Base-by-base conservation (phyloP, 2,329 filamentous ascomycete genomes). In the Ceratocystis eucalypticola region DNA sequence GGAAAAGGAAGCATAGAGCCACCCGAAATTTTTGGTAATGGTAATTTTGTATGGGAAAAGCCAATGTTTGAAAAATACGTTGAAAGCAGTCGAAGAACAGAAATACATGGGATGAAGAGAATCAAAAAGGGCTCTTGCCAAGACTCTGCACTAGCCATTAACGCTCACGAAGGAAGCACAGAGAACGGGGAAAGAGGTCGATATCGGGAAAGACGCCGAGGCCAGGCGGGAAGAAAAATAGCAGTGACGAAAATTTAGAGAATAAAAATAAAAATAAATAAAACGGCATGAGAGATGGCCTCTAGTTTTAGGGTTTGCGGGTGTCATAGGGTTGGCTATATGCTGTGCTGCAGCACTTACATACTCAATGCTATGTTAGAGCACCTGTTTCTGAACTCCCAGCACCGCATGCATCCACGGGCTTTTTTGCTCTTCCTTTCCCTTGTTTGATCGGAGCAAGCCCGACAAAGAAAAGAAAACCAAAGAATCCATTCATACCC, bases 61-160 rank as follows among this genome's bases (percentile, higher is more conserved):
- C 33, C 8, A 37, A 37, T 12, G 33, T 37, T 37, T 37, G 33
- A 37, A 12, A 3, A 37, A 37, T 12, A 37, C 33, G 3, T 37
- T 37, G 33, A 12, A 37, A 37, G 15, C 15, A 20, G 17, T n/a
- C 17, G 4, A 2, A 20, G 57, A n/a, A 65, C 20, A 28, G 5
- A 62, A 67, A 65, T 62, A 37, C 53, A n/a, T 62, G 20, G 59
- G 37, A 61, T 41, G 59, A 61, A 61, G 41, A 44, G 8, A 37
- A 3, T 12, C 33, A 62, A 25, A 57, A 57, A 57, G 10, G 53
- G 53, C 17, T 28, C 2, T 28, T 57, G 25, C 25, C 53, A 57
- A 57, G 25, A 57, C n/a, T 37, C 53, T 33, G 62, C 45, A 64
- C 17, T 45, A 28, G 25, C 10, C 61, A 63, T 37, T 10, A 37